Percentiles rank a stretch among this genome's conserved stretches.
phyloP scores from a whole-genome alignment of 129 eudicot species.

The Mikania micrantha region DNA sequence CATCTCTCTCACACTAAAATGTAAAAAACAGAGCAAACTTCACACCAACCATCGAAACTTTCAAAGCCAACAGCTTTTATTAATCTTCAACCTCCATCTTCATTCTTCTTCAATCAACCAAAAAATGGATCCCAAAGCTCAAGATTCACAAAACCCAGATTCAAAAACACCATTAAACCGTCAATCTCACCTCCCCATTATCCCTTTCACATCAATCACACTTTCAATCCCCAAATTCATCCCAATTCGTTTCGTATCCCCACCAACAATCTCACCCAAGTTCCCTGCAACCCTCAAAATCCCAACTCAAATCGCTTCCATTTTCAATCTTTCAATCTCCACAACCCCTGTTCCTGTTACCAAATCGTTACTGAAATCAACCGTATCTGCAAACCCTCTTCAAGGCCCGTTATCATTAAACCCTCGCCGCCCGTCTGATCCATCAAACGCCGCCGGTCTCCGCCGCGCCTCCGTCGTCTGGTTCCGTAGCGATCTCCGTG shows the following conservation, averaged over 20 bases:
- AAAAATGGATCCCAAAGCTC: constrained; percentile 40
- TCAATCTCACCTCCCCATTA: constrained; percentile 25
- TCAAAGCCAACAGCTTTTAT: neutral
- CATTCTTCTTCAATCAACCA: neutral
- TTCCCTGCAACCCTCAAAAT: constrained; percentile 35
- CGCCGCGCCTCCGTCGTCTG: constrained; percentile 73
- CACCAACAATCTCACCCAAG: constrained; percentile 32
- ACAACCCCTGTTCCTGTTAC: constrained; percentile 23
- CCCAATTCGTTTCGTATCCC: constrained; percentile 52
- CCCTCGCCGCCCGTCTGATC: constrained; percentile 82
- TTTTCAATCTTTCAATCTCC: constrained; percentile 43
- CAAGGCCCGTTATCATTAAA: constrained; percentile 45
- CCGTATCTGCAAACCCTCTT: constrained; percentile 59
- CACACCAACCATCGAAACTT: constrained; percentile 6
- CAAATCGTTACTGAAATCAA: constrained; percentile 39
- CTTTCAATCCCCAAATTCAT: constrained; percentile 63
- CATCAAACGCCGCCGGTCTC: constrained; percentile 55
- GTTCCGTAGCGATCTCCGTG: too few species aligned
- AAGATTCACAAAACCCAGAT: constrained; percentile 32
- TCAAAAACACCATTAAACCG: too few species aligned
- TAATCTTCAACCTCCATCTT: constrained; percentile 6
- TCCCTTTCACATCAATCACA: constrained; percentile 56
- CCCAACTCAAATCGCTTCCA: constrained; percentile 60
- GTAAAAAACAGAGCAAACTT: constrained; percentile 2
- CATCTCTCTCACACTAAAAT: constrained; percentile 13